Percentiles rank a stretch among this genome's conserved stretches.
Evolutionary conservation across 345 rosid genomes (phyloP).

Genomic region (Excoecaria agallocha): DNA sequence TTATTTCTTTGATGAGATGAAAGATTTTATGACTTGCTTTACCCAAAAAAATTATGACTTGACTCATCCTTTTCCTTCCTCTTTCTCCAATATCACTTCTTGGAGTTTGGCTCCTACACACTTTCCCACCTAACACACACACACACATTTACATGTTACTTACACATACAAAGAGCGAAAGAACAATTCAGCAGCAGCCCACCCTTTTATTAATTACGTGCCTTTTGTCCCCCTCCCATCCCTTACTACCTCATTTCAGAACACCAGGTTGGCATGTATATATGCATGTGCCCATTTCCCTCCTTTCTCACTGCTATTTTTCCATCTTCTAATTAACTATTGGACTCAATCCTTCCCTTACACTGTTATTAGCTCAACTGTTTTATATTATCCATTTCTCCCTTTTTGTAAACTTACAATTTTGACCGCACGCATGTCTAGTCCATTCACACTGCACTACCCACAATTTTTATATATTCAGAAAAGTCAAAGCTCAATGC

Average conservation of each 20-base stretch:
- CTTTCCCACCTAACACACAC: conserved; percentile 21
- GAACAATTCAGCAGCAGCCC: conserved; percentile 9
- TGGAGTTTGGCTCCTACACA: conserved; percentile 33
- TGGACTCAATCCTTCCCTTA: not conserved
- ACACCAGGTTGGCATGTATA: no score
- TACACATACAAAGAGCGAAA: conserved; percentile 8
- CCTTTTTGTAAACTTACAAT: no score
- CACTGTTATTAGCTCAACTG: no score
- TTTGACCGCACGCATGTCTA: no score
- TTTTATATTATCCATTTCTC: no score
- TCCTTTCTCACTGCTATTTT: not conserved
- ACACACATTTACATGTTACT: not conserved
- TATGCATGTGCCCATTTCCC: not conserved
- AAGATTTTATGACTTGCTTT: conserved; percentile 21
- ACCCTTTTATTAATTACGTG: conserved; percentile 26
- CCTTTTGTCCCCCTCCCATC: conserved; percentile 42
- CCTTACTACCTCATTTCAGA: not conserved
- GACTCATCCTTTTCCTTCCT: conserved; percentile 35
- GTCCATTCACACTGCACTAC: no score
- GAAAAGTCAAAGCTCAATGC: no score
- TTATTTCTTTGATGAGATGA: not conserved
- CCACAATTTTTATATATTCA: no score
- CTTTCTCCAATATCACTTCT: conserved; percentile 1
- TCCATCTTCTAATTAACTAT: no score
- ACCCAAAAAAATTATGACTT: no score